Conservation (phyloP, 768 basidiomycete genomes). For the Heimioporus sp. region DNA sequence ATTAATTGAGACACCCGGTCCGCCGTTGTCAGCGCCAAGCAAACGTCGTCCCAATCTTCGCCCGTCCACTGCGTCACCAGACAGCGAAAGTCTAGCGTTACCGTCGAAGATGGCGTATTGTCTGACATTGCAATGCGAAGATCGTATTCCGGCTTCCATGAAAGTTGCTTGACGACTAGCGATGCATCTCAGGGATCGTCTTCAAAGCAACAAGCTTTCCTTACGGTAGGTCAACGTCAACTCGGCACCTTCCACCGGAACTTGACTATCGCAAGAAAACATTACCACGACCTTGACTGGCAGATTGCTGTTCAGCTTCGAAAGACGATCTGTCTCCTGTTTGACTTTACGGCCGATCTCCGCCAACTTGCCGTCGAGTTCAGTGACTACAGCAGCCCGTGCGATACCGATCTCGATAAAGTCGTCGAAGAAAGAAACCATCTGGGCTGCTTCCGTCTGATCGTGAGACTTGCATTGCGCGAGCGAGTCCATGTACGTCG, state of each 20-base stretch:
- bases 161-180: conserved; percentile 13
- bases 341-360: conserved; percentile 6
- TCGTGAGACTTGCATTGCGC: conserved; percentile 16
- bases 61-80: conserved; percentile 28
- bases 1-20: conserved; percentile 14
- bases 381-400: conserved; percentile 14
- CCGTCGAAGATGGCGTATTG: conserved; percentile 12
- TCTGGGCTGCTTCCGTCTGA: conserved; percentile 13
- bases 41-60: conserved; percentile 29
- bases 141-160: conserved; percentile 21
- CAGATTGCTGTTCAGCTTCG: neutral
- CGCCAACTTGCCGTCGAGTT: conserved; percentile 13
- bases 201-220: neutral
- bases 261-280: conserved; percentile 4
- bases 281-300: conserved; percentile 6
- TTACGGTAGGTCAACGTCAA: conserved; percentile 20
- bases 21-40: conserved; percentile 25
- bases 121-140: conserved; percentile 9
- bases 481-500: conserved; percentile 27
- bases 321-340: conserved; percentile 11
- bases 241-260: conserved; percentile 7
- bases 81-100: conserved; percentile 28
- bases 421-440: conserved; percentile 20
- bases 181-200: neutral
- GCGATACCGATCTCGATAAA: conserved; percentile 20